Percentiles rank a stretch among this genome's conserved stretches.
phyloP scores from a whole-genome alignment of 371 early-diverging fungal species.

The Umbelopsis sp. region DNA sequence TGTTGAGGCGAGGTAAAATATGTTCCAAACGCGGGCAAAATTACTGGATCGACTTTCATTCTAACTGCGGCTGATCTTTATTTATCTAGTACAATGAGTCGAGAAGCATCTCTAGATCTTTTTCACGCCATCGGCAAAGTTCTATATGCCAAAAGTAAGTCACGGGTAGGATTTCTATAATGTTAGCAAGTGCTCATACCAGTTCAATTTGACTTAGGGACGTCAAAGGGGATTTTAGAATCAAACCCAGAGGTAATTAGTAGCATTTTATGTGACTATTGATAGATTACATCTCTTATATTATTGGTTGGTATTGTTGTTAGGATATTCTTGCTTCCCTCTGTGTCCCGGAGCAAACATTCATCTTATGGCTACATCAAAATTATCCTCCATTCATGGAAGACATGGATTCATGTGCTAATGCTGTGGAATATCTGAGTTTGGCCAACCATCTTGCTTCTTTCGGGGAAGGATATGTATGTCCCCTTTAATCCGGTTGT shows the following conservation, averaged over 20 bases:
- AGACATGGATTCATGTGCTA: conserved; percentile 25
- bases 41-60: neutral
- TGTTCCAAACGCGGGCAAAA: neutral
- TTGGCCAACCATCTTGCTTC: conserved; percentile 34
- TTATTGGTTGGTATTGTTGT: neutral
- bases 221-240: conserved; percentile 27
- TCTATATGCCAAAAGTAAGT: conserved; percentile 39
- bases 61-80: too few relatives aligned
- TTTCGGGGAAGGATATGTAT: conserved; percentile 30
- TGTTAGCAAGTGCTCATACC: too few relatives aligned
- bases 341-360: conserved; percentile 27
- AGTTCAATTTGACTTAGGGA: conserved; percentile 8
- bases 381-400: conserved; percentile 29
- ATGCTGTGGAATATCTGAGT: conserved; percentile 24
- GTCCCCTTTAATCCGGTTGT: neutral
- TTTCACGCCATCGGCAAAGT: conserved; percentile 53
- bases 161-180: neutral
- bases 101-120: conserved; percentile 26
- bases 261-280: neutral
- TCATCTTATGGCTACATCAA: conserved; percentile 32
- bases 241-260: conserved; percentile 33
- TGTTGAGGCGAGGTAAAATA: neutral
- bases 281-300: neutral
- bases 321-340: conserved; percentile 31
- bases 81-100: conserved; percentile 17